phyloP scores from a whole-genome alignment of 306 rosid species.

The Medicago truncatula region MtrunA17r5.0-ANR NC_053046.1:9687501-9688000 shows the following conservation, averaged over 20 bases:
- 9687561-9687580: slow-evolving; percentile 46
- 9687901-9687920: slow-evolving; percentile 85
- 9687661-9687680: slow-evolving; percentile 53
- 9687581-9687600: slow-evolving; percentile 43
- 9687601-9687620: slow-evolving; percentile 38
- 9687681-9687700: slow-evolving; percentile 80
- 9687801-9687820: slow-evolving; percentile 75
- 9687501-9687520: slow-evolving; percentile 44
- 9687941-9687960: slow-evolving; percentile 86
- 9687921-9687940: slow-evolving; percentile 75
- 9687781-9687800: slow-evolving; percentile 89
- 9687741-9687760: slow-evolving; percentile 89
- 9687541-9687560: slow-evolving; percentile 34
- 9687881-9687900: slow-evolving; percentile 85
- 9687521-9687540: slow-evolving; percentile 46
- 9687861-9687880: slow-evolving; percentile 87
- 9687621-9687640: slow-evolving; percentile 23
- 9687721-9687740: slow-evolving; percentile 65
- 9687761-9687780: slow-evolving; percentile 79
- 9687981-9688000: slow-evolving; percentile 97
- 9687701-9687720: slow-evolving; percentile 59
- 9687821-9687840: slow-evolving; percentile 72
- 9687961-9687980: slow-evolving; percentile 92
- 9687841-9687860: slow-evolving; percentile 89
- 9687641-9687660: slow-evolving; percentile 19